phyloP scores from a whole-genome alignment of 768 basidiomycete genomes.

The Boletus edulis region DNA sequence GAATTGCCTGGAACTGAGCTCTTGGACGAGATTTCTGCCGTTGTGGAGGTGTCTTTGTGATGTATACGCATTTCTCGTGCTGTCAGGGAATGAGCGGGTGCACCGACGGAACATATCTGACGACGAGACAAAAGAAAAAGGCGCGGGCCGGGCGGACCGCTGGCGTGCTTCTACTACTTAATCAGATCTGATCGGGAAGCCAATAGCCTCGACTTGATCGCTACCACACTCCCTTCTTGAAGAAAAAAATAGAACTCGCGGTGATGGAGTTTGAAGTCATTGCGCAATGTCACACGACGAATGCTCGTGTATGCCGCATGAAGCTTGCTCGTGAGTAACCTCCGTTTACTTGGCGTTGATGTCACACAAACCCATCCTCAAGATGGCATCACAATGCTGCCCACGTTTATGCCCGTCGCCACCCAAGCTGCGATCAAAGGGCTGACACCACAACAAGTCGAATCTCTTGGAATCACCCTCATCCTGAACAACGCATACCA shows the following conservation, averaged over 20 bases:
- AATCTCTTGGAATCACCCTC: conserved; percentile 76
- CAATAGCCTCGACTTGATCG: too few species aligned
- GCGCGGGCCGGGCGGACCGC: conserved; percentile 17
- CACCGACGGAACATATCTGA: conserved; percentile 29
- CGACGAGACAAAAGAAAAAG: not conserved
- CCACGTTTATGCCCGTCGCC: conserved; percentile 93
- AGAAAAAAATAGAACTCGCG: too few species aligned
- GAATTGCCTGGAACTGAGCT: conserved; percentile 32
- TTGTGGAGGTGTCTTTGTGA: conserved; percentile 16
- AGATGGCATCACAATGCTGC: conserved; percentile 82
- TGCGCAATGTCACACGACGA: conserved; percentile 77
- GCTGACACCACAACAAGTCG: conserved; percentile 80
- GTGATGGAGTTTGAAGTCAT: conserved; percentile 80
- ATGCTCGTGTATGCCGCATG: conserved; percentile 84
- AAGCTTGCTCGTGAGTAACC: conserved; percentile 63
- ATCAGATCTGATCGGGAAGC: not conserved
- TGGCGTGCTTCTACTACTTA: too few species aligned
- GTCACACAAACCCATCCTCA: conserved; percentile 1
- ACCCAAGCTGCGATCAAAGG: conserved; percentile 93
- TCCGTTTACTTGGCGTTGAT: conserved; percentile 3
- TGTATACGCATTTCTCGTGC: not conserved
- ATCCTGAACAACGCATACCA: conserved; percentile 93
- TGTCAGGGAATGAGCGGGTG: conserved; percentile 1
- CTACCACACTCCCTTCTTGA: not conserved
- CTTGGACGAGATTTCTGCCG: conserved; percentile 29